Evolutionary conservation across 176 grass and related monocot genomes (phyloP).

Genomic region (Musa troglodytarum): DNA sequence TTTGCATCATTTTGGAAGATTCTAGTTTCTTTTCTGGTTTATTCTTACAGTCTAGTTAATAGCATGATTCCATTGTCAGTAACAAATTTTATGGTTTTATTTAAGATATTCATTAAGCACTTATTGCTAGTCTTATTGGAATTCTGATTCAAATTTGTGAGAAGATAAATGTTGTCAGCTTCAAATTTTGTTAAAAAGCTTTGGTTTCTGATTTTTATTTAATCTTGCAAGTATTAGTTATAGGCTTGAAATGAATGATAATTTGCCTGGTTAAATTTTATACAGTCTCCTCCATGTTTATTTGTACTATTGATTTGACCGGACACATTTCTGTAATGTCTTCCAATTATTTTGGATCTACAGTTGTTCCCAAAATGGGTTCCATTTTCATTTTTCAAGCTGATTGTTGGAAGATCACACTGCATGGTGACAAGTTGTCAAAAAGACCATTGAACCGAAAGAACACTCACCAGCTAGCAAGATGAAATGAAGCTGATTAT

Average conservation of each 20-base stretch:
- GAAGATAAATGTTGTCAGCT: not conserved
- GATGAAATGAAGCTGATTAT: not conserved
- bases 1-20: too few relatives aligned
- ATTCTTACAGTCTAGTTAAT: too few relatives aligned
- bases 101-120: too few relatives aligned
- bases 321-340: not conserved
- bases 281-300: too few relatives aligned
- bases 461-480: not conserved
- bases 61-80: too few relatives aligned
- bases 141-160: too few relatives aligned
- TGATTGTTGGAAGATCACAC: constrained; percentile 58
- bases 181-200: not conserved
- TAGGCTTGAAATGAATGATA: not conserved
- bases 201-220: not conserved
- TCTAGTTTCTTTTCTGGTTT: too few relatives aligned
- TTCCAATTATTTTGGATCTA: constrained; percentile 11
- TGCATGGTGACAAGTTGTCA: constrained; percentile 61
- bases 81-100: too few relatives aligned
- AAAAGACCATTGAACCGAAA: not conserved
- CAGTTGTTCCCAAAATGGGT: constrained; percentile 82
- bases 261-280: too few relatives aligned
- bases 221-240: not conserved
- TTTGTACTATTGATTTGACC: not conserved
- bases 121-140: too few relatives aligned
- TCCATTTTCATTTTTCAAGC: constrained; percentile 87